Conservation (phyloP, 140 eudicot species). For the Flaveria floridana region DNA sequence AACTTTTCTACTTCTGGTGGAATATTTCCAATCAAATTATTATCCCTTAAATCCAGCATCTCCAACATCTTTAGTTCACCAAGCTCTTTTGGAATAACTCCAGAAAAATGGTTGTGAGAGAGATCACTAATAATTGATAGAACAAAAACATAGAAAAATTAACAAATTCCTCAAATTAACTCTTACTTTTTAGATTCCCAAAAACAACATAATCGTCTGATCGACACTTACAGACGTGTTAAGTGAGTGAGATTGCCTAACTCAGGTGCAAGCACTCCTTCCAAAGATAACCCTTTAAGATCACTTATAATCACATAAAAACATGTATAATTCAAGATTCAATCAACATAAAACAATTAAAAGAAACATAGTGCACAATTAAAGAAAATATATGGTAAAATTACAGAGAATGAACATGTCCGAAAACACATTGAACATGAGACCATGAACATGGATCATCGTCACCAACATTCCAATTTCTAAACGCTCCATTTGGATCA, state of each 20-base stretch:
- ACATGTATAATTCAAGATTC: neutral
- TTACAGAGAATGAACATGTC: constrained; percentile 70
- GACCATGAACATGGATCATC: constrained; percentile 69
- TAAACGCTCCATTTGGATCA: constrained; percentile 66
- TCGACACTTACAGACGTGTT: constrained; percentile 65
- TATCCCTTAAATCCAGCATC: constrained; percentile 64
- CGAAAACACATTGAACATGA: constrained; percentile 61
- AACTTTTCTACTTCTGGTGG: constrained; percentile 55
- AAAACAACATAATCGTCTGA: neutral
- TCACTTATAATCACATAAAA: constrained; percentile 44
- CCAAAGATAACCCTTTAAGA: constrained; percentile 60
- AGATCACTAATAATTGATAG: constrained; percentile 52
- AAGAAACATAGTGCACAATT: neutral
- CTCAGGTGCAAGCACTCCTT: constrained; percentile 75
- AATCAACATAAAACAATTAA: neutral
- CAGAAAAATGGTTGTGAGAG: constrained; percentile 60
- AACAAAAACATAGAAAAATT: constrained; percentile 11
- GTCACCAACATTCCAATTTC: constrained; percentile 59
- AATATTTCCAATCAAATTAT: constrained; percentile 54
- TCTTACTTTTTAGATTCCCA: too few relatives aligned
- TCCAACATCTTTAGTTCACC: constrained; percentile 57
- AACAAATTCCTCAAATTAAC: neutral
- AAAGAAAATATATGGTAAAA: constrained; percentile 20
- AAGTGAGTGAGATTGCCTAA: constrained; percentile 69
- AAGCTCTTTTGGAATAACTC: constrained; percentile 63